phyloP scores from a whole-genome alignment of 768 basidiomycete species.

The Steccherinum ochraceum region DNA sequence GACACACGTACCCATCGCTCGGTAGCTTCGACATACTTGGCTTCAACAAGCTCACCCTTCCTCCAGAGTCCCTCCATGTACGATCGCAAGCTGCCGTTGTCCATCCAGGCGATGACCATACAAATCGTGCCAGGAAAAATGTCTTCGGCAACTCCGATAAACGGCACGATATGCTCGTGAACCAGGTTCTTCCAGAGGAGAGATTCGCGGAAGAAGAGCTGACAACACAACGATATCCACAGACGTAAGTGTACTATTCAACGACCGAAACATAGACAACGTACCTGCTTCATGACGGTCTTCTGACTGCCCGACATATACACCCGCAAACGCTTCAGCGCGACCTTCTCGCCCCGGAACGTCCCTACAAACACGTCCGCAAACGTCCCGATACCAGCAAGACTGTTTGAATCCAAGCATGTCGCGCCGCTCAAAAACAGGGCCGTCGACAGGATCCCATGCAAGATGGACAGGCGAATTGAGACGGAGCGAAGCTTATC shows the following conservation, averaged over 20 bases:
- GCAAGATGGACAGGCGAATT: background rate
- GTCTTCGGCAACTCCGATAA: background rate
- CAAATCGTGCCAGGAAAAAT: background rate
- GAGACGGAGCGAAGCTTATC: background rate
- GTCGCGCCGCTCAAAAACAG: background rate
- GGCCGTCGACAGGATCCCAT: background rate
- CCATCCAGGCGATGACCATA: slow-evolving; percentile 7
- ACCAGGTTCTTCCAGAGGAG: background rate
- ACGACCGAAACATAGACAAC: too few species aligned
- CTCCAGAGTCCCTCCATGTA: background rate
- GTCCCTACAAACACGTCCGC: background rate
- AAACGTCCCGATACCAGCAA: background rate
- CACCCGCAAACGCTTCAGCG: background rate
- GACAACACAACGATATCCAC: too few species aligned
- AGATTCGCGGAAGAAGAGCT: background rate
- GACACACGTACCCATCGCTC: background rate
- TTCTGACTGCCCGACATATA: background rate
- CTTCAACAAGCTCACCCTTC: background rate
- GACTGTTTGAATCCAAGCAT: background rate
- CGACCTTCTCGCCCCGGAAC: background rate
- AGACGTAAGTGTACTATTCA: too few species aligned
- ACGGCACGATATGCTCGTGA: background rate
- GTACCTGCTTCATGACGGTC: background rate
- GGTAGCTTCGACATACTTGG: background rate
- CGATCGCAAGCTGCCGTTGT: slow-evolving; percentile 1